Percentiles rank a stretch among this genome's conserved stretches.
Evolutionary conservation across 768 basidiomycete species (phyloP).

Genomic region (Amanita rubescens): DNA sequence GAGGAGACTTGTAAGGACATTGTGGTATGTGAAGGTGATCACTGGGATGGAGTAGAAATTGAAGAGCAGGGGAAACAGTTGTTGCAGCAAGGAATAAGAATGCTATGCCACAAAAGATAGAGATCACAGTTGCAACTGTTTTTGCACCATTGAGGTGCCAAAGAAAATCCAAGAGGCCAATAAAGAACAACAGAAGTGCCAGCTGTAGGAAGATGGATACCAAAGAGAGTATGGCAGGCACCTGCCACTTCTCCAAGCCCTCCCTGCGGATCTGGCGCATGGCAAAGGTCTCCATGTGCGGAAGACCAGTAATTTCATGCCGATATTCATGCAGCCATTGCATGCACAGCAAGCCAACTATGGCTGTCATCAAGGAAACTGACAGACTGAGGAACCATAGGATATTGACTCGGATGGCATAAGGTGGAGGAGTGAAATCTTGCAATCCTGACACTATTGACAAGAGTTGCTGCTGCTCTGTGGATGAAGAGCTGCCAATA

Average conservation of each 20-base stretch:
- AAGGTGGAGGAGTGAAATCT: background rate
- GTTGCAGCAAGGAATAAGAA: constrained; percentile 2
- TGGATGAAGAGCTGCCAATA: background rate
- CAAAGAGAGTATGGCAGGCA: constrained; percentile 5
- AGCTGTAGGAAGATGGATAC: constrained; percentile 9
- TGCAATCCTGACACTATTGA: background rate
- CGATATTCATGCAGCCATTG: constrained; percentile 11
- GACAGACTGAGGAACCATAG: constrained; percentile 6
- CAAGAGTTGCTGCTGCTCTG: background rate
- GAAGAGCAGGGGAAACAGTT: background rate
- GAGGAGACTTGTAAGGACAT: constrained; percentile 6
- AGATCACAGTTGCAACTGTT: background rate
- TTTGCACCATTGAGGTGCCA: background rate
- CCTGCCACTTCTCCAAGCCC: constrained; percentile 5
- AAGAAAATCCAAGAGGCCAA: constrained; percentile 9
- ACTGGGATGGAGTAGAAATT: background rate
- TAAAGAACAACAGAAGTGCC: constrained; percentile 8
- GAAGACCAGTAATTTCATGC: background rate
- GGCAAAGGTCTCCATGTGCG: background rate
- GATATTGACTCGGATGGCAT: constrained; percentile 6
- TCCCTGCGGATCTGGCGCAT: constrained; percentile 7
- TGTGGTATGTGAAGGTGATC: background rate
- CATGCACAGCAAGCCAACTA: constrained; percentile 6
- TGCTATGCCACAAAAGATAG: background rate
- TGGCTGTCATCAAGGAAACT: background rate